A percentile compares a stretch with the other conserved stretches of the same genome.
These are phyloP conservation scores for Suillus subluteus DNA, from an alignment of 768 basidiomycete genomes.

Conservation along the genomic window DNA sequence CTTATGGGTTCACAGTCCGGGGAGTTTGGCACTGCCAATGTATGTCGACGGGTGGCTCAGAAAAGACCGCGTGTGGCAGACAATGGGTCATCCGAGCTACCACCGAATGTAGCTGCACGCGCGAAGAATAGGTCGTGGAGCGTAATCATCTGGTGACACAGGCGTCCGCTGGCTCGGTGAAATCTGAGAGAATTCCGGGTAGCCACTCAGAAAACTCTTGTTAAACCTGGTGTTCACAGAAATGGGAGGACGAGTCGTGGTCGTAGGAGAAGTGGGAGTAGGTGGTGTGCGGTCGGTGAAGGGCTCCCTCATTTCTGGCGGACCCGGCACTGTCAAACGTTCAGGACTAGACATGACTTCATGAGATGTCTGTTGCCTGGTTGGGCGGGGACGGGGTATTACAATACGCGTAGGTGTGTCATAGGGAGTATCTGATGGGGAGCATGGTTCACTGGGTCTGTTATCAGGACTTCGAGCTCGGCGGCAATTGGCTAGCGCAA, in stretches of 20 bases:
- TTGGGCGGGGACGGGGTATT: conserved; percentile 8
- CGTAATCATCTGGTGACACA: conserved; percentile 4
- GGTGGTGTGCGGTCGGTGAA: not conserved
- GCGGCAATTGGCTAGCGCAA: conserved; percentile 5
- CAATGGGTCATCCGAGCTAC: conserved; percentile 14
- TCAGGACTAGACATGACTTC: conserved; percentile 3
- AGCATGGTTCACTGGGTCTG: conserved; percentile 8
- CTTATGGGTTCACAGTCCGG: conserved; percentile 12
- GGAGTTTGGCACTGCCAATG: conserved; percentile 13
- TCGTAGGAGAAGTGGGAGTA: not conserved
- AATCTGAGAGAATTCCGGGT: not conserved
- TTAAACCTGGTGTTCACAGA: conserved; percentile 8
- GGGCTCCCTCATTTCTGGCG: conserved; percentile 3
- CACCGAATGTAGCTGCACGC: conserved; percentile 18
- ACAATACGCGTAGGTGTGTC: conserved; percentile 1
- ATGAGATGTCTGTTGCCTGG: conserved; percentile 7
- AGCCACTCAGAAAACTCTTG: not conserved
- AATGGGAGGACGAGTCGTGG: conserved; percentile 2
- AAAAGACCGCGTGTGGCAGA: not conserved
- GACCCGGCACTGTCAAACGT: not conserved
- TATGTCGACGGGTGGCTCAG: conserved; percentile 16
- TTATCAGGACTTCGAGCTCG: not conserved
- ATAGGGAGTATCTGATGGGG: conserved; percentile 12
- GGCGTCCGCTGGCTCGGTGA: conserved; percentile 12
- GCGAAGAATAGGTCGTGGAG: conserved; percentile 8